phyloP scores from a whole-genome alignment of 257 asterid genomes.

The Nicotiana paniculata region DNA sequence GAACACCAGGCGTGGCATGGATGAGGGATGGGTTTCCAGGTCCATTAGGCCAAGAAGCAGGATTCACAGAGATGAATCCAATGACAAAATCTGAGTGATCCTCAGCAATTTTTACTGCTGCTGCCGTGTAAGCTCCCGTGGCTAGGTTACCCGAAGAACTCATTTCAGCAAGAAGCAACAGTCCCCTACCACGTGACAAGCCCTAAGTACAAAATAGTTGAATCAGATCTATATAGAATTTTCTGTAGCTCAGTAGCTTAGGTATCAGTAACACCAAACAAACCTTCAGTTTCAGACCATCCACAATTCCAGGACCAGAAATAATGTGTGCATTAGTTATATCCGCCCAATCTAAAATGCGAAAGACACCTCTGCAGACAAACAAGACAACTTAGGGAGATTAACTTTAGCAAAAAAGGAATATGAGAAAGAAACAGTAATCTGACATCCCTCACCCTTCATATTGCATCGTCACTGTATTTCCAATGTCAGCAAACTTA shows the following conservation, averaged over 20 bases:
- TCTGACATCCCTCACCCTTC: slow-evolving; percentile 52
- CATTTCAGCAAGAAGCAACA: slow-evolving; percentile 94
- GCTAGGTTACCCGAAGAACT: slow-evolving; percentile 96
- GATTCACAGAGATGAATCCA: slow-evolving; percentile 93
- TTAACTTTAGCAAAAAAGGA: not conserved
- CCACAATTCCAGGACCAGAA: slow-evolving; percentile 97
- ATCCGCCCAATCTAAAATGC: slow-evolving; percentile 93
- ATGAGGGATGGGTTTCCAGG: slow-evolving; percentile 70
- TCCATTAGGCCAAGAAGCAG: slow-evolving; percentile 87
- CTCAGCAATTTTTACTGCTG: slow-evolving; percentile 87
- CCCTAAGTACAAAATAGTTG: slow-evolving; percentile 45
- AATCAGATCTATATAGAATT: slow-evolving; percentile 4
- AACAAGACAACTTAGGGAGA: slow-evolving; percentile 8
- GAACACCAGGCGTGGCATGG: slow-evolving; percentile 98
- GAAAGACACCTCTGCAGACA: slow-evolving; percentile 72
- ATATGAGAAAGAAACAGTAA: not conserved
- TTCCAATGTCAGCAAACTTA: slow-evolving; percentile 98
- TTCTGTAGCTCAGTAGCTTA: not conserved
- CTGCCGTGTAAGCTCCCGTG: slow-evolving; percentile 85
- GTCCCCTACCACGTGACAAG: slow-evolving; percentile 74
- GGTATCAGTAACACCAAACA: slow-evolving; percentile 2
- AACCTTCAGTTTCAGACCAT: slow-evolving; percentile 90
- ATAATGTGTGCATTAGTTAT: slow-evolving; percentile 91
- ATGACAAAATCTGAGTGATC: slow-evolving; percentile 90
- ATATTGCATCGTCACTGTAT: slow-evolving; percentile 96